phyloP scores from a whole-genome alignment of 148 eudicot genomes.

The Cornus kousa region DNA sequence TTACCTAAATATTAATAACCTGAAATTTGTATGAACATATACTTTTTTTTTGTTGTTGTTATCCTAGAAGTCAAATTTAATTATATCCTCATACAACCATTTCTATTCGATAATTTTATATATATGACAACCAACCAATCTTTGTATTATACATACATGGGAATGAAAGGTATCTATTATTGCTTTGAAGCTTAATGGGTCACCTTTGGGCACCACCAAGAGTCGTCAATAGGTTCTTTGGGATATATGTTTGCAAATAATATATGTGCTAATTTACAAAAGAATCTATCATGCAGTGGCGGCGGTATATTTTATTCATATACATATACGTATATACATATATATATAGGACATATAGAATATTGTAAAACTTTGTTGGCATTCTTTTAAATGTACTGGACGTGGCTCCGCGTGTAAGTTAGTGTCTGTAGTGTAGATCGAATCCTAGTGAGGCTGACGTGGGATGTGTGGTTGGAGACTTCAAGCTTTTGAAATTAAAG shows the following conservation, averaged over 20 bases:
- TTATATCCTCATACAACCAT: neutral
- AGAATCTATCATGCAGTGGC: neutral
- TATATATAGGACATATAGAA: too few relatives aligned
- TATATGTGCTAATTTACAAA: neutral
- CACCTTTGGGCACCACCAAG: neutral
- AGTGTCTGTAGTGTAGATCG: neutral
- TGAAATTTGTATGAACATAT: neutral
- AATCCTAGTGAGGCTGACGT: slow-evolving; percentile 14
- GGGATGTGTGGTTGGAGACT: neutral
- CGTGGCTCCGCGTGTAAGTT: slow-evolving; percentile 4
- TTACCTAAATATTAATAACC: neutral
- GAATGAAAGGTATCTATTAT: too few relatives aligned
- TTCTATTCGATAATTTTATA: too few relatives aligned
- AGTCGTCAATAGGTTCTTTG: neutral
- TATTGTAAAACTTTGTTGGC: too few relatives aligned
- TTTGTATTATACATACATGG: neutral
- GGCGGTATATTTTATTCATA: neutral
- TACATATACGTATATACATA: too few relatives aligned
- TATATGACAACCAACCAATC: too few relatives aligned
- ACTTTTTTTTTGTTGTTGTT: neutral
- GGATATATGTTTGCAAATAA: neutral
- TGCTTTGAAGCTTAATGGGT: neutral
- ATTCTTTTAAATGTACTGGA: neutral
- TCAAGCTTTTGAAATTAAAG: neutral
- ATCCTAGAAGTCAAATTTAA: neutral